Evolutionary conservation across 1,284 basidiomycete genomes (phyloP), one percentile per base, ranked within the genome.

Genomic region (Anthracocystis setariae): DNA sequence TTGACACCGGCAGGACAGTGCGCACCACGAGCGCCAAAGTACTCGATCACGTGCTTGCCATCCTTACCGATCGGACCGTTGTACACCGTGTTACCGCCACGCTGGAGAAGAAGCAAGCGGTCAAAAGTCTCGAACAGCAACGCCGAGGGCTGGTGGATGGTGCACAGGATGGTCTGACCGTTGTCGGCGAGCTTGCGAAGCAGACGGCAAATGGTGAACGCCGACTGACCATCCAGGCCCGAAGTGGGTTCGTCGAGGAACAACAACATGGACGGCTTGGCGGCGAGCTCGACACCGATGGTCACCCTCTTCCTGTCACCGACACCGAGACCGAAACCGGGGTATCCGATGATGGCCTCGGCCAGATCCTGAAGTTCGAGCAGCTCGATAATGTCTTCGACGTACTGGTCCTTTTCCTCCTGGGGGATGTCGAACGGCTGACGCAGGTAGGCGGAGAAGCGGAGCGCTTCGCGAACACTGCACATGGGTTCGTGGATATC

Each of bases 171-270:
- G 18, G 92, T 91, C 83, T 94, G 92, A 3, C 93, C 93, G 62
- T 89, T 89, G 66, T 91, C 87, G 10, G 93, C 90, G n/a, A 94
- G 87, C 64, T 90, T 88, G 25, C 90, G 87, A 48, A 94, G 85
- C 79, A 94, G 90, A 2, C 87, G 86, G 49, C 92, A 86, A 74
- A 95, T 92, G 15, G 90, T 90, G 90, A 91, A 94, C 0, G 93
- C 92, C 47, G 89, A 90, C 80, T 94, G 92, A 2, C 91, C 92
- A 81, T 94, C 93, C 25, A 95, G 85, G 43, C 93, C 92, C 12
- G 91, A 92, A 0, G 90, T 92, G 42, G 71, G 83, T 59, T 79
- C 78, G 69, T 74, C 80, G 42, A 78, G 62, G 49, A 37, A 56
- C 23, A 94, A 86, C 0, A 94, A 85, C 3, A 92, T 85, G 76